Base-by-base conservation (phyloP, 495 filamentous ascomycete species). In the Cladorrhinum samala region DNA sequence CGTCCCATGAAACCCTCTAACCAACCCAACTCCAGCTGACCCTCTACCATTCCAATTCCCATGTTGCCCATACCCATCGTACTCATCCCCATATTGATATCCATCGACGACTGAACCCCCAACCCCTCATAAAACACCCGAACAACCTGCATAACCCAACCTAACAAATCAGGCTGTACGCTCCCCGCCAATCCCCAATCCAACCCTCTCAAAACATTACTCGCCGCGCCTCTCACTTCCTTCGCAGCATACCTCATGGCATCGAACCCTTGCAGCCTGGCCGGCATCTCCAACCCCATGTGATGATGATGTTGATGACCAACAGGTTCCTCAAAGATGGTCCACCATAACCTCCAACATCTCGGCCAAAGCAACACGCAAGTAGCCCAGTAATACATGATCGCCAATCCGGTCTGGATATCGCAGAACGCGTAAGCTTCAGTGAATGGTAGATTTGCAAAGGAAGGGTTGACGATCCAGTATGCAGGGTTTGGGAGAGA, bases 321-420 rank as follows among this genome's bases (percentile, higher is more conserved):
- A 24, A 62, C 50, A 4, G 68, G 65, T 0, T 68, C 61, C 46
- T 73, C 61, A 46, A 72, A 65, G 37, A 72, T 60, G 30, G 54
- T 55, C 48, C 63, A 60, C 21, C 74, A 64, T 5, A 77, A 52
- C 3, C 55, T 19, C 54, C 70, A 69, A 11, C 72, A 55, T 24
- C 63, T 67, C 2, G 65, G 72, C 21, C 70, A 71, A 18, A 77
- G 67, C 6, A 64, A 49, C 20, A 74, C 52, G 27, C 72, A 68
- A 0, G 65, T 55, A 2, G 64, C 59, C 71, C 72, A 75, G 49
- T 72, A 74, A 49, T 68, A 66, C 19, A 72, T 58, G 30, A 72
- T 68, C 13, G 62, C 59, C 19, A 71, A 16, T 0, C 67, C 69
- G n/a, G 69, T 55, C 24, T 64, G 38, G 13, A 58, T 50, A 50